Evolutionary conservation across 257 asterid species (phyloP), one percentile per base, ranked within the genome.

Genomic region (Lavandula angustifolia): DNA sequence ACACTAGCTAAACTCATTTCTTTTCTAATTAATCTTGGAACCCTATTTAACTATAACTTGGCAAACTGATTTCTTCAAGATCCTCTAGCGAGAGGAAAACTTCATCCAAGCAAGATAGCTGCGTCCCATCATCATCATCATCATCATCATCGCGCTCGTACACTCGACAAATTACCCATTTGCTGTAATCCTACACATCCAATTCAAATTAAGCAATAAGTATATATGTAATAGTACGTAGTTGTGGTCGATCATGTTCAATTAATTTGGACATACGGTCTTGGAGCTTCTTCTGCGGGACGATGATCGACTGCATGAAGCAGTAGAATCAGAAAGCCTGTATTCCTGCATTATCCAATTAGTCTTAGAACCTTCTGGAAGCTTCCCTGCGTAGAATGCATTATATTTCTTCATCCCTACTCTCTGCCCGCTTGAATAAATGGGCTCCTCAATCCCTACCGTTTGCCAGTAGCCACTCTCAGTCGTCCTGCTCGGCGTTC

Each of bases 21-120:
- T 29, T 32, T 37, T 18, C 7, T 9, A 41, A 7, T 42, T 9
- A 41, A 7, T 42, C 14, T 13, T 6, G 0, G 5, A 6, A 11
- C 12, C 11, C 46, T 16, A 1, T 11, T 18, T 47, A 50, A 35
- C 37, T 81, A 81, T 48, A 68, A 54, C 79, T 81, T 50, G 91
- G 95, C 75, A 84, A 74, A 64, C 88, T 87, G 69, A 89, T 92
- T 38, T 92, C 98, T 46, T 88, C 98, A 66, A 86, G 80, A 82
- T 90, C 97, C 60, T 90, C 97, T 6, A 92, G 71, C 7, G 98
- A 88, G 62, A 92, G 73, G 72, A 84, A 92, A 66, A 92, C 96
- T 86, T 92, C 96, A 78, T 88, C 96, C 87, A 92, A 69, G 79
- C 96, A 86, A n/a, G 98, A 92, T 34, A 92, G 98, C 77, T 85